Conservation (phyloP, 306 rosid species). For the Gynostemma pentaphyllum region DNA sequence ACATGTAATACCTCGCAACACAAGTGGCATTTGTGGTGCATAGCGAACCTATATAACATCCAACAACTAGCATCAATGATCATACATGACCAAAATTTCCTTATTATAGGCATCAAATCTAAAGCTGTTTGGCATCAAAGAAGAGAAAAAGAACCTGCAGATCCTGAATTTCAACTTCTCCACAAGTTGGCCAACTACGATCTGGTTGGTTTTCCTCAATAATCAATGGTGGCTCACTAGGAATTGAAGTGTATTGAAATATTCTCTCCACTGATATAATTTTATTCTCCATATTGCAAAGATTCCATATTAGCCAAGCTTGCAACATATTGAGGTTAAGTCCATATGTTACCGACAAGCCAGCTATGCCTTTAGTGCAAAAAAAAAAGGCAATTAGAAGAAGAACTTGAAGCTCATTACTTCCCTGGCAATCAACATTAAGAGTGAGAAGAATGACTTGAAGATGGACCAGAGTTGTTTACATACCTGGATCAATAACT, state of each 20-base stretch:
- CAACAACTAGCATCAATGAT: neutral
- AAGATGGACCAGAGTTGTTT: neutral
- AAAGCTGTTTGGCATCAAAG: neutral
- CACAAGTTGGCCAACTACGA: constrained; percentile 54
- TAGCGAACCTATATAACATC: constrained; percentile 52
- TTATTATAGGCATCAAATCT: neutral
- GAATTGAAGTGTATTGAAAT: constrained; percentile 52
- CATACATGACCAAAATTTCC: neutral
- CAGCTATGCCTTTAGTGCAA: constrained; percentile 51
- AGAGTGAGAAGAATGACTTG: neutral
- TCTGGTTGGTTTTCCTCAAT: constrained; percentile 43
- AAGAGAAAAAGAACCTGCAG: constrained; percentile 33
- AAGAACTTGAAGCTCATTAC: neutral
- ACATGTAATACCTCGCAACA: constrained; percentile 65
- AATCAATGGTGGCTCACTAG: constrained; percentile 71
- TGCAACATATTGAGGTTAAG: constrained; percentile 48
- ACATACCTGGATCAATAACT: constrained; percentile 45
- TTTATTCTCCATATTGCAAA: constrained; percentile 61
- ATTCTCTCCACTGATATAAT: constrained; percentile 85
- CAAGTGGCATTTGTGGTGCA: constrained; percentile 82
- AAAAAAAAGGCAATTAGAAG: neutral
- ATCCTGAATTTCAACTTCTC: constrained; percentile 59
- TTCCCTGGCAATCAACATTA: neutral
- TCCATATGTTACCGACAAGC: constrained; percentile 80
- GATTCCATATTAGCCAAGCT: constrained; percentile 28